Percentiles rank a stretch among this genome's conserved stretches.
Conservation (phyloP, 2,329 filamentous ascomycete genomes). For the Apiospora hydei region DNA sequence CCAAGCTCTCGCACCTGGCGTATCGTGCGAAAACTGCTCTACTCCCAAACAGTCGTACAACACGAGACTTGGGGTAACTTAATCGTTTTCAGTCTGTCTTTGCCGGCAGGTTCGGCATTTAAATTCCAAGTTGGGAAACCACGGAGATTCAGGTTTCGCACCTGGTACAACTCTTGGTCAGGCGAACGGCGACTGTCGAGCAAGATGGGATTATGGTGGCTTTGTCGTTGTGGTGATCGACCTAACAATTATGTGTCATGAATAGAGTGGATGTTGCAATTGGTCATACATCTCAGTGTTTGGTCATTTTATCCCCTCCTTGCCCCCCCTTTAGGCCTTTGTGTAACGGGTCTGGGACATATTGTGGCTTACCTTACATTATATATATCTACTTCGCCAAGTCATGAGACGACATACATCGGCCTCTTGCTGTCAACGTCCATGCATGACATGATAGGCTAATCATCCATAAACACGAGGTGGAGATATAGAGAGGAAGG, state of each 20-base stretch:
- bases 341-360: neutral
- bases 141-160: too few species aligned
- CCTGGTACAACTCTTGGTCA: too few species aligned
- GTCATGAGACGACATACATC: neutral
- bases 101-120: too few species aligned
- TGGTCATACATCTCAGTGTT: neutral
- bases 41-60: neutral
- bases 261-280: neutral
- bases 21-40: neutral
- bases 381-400: neutral
- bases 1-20: too few species aligned
- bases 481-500: neutral
- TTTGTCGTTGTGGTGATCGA: too few species aligned
- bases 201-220: too few species aligned
- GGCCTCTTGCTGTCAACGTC: neutral
- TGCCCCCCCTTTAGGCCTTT: too few species aligned
- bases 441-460: too few species aligned
- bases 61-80: too few species aligned
- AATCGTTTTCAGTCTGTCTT: too few species aligned
- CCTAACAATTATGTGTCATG: neutral
- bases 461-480: fast-evolving
- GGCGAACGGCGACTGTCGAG: too few species aligned
- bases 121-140: too few species aligned
- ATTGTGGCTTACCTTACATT: neutral
- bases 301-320: neutral